Conservation (phyloP, 23 red algal species). For the Pyropia haitanensis region DNA sequence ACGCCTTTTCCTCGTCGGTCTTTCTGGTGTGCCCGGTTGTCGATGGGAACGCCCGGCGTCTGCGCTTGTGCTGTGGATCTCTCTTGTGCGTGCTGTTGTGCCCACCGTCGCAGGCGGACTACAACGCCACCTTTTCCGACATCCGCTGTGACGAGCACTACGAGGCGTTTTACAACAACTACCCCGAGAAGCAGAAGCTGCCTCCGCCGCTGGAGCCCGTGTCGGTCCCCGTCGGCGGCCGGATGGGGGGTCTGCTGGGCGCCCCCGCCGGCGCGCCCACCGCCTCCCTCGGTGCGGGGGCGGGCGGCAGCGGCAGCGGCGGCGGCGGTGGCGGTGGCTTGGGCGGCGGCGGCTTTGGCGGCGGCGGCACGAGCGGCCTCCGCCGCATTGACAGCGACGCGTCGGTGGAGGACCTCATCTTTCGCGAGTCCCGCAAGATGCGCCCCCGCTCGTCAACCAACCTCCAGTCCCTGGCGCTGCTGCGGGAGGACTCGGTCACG, state of each 20-base stretch:
- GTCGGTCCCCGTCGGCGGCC: no score
- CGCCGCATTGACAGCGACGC: constrained; percentile 36
- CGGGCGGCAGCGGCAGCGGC: no score
- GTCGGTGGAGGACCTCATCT: constrained; percentile 89
- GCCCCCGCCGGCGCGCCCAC: no score
- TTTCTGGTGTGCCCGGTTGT: no score
- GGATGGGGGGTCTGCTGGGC: no score
- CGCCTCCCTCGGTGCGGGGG: no score
- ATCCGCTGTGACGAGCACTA: constrained; percentile 68
- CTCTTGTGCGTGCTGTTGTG: no score
- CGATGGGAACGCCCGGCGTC: no score
- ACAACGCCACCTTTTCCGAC: constrained; percentile 50
- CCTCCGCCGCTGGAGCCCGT: constrained; percentile 32
- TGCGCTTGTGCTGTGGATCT: no score
- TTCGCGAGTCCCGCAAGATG: constrained; percentile 70
- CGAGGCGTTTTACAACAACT: constrained; percentile 64
- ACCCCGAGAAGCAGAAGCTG: constrained; percentile 49
- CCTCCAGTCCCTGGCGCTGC: background rate
- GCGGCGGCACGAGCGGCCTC: background rate
- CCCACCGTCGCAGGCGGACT: background rate
- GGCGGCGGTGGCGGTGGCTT: no score
- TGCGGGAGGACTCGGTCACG: constrained; percentile 20
- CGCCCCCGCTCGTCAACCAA: constrained; percentile 13
- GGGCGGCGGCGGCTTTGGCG: no score
- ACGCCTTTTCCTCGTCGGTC: no score